These are phyloP conservation scores for Hirschfeldia incana DNA, from an alignment of 345 rosid genomes.

Conservation along the genomic window DNA sequence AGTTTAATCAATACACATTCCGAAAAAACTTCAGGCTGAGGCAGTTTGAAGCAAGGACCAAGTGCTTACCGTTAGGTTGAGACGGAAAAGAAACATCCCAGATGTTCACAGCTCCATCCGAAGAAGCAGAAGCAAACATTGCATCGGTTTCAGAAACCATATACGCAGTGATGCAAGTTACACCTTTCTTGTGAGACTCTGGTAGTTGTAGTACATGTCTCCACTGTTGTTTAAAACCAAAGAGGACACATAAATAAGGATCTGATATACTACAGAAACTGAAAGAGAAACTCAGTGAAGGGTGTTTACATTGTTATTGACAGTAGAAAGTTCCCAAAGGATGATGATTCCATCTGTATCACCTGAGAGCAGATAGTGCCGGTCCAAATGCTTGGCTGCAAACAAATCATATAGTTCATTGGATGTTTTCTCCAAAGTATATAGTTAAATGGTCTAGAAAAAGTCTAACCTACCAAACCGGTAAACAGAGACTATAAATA, in stretches of 20 bases:
- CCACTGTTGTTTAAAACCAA: conserved; percentile 57
- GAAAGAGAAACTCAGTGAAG: not conserved
- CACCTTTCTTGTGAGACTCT: conserved; percentile 81
- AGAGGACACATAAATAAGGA: not conserved
- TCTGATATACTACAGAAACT: not conserved
- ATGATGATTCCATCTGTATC: conserved; percentile 72
- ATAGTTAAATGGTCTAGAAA: not conserved
- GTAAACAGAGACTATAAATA: not conserved
- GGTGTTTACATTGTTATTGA: conserved; percentile 51
- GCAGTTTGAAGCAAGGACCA: not conserved
- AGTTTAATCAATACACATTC: not conserved
- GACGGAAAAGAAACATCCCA: conserved; percentile 67
- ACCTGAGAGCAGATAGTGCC: conserved; percentile 80
- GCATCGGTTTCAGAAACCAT: conserved; percentile 66
- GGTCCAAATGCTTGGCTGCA: conserved; percentile 59
- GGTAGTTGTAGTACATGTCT: conserved; percentile 66
- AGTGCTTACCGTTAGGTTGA: conserved; percentile 45
- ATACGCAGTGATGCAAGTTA: conserved; percentile 72
- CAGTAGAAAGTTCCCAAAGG: conserved; percentile 72
- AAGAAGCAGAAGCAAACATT: conserved; percentile 77
- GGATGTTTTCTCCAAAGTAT: not conserved
- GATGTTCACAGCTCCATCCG: conserved; percentile 66
- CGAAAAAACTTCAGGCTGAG: not conserved
- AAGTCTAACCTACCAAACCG: conserved; percentile 12
- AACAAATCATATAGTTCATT: not conserved